Evolutionary conservation across 1,284 basidiomycete species (phyloP), one percentile per base, ranked within the genome.

Genomic region (Golubevia pallescens): DNA sequence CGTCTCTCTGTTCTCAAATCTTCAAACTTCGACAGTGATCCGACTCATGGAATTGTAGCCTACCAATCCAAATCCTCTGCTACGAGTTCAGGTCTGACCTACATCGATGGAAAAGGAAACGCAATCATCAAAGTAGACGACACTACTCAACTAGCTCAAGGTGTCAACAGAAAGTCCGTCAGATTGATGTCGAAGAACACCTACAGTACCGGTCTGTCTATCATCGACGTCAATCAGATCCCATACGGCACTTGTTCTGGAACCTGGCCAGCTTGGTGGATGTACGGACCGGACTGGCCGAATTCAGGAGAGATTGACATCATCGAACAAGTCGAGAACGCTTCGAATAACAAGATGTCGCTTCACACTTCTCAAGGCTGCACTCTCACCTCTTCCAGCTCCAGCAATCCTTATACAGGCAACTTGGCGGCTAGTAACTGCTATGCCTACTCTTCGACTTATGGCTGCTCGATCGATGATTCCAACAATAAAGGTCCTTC

Each of bases 261-360:
- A 10, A 38, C 34, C 8, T 77, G 77, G 77, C 73, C 73, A 4
- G 75, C 68, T 4, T 72, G 69, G 56, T 77, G 72, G 75, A 69
- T 63, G 42, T 62, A 52, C 61, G 67, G 57, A 61, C 58, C 65
- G 16, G 68, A 68, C 24, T 79, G 77, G 77, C 75, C 77, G 7
- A 58, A 61, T 7, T 38, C 64, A 20, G 77, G 75, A 38, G 77
- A 79, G 54, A 77, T 79, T 57, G 77, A 79, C 56, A 61, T 79
- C 48, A 54, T 70, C 60, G 78, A 80, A 60, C 72, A 71, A 34
- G 73, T 80, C 21, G 73, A 75, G 48, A 24, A 60, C 0, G 66
- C 68, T 23, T 64, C 73, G 1, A 60, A 61, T 32, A 74, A 75
- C 28, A 73, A 69, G 38, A 65, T 67, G 55, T 64, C 73, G 0